Evolutionary conservation across 805 yeast species (phyloP), one percentile per base, ranked within the genome.

Genomic region (Wickerhamiella sergipiensis): DNA sequence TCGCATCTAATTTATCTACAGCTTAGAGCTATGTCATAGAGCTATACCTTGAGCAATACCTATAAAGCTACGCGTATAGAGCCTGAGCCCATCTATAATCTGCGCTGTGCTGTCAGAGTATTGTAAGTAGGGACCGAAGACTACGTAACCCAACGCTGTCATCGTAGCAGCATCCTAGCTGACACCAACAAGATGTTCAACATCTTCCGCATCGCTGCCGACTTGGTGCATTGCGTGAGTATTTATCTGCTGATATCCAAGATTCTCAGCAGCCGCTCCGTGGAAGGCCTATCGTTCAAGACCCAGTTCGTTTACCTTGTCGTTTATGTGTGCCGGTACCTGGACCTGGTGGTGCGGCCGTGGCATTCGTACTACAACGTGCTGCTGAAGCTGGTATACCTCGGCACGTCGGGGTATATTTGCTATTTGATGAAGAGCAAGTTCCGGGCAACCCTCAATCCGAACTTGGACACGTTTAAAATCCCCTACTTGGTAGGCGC

Each of bases 211-310:
- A 26, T 61, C n/a, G 46, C 53, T 38, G 95, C 90, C 26, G 98
- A 92, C 63, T 61, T 86, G 50, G 78, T 92, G 46, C 98, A 92
- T 64, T 69, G 86, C 65, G 79, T 83, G 17, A 81, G 94, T 59
- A 85, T 86, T 47, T 70, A 85, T 53, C 76, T 92, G 50, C 73
- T 92, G 56, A 70, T 90, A 48, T 81, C 79, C 50, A 78, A 87
- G 42, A 86, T 92, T 58, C 75, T 71, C 49, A 62, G 69, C 6
- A 76, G 83, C 50, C 72, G 71, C 53, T 81, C 94, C 6, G 80
- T 84, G 46, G 77, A 79, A 29, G 98, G 98, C 44, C 76, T 92
- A 47, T 88, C 97, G 1, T 70, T 85, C 63, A 90, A 90, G 69
- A 85, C 97, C 0, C 97, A 92, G 64, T 70, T 77, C 1, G 70